Conservation (phyloP, 2,329 filamentous ascomycete species). For the Leptographium wingfieldii region DNA sequence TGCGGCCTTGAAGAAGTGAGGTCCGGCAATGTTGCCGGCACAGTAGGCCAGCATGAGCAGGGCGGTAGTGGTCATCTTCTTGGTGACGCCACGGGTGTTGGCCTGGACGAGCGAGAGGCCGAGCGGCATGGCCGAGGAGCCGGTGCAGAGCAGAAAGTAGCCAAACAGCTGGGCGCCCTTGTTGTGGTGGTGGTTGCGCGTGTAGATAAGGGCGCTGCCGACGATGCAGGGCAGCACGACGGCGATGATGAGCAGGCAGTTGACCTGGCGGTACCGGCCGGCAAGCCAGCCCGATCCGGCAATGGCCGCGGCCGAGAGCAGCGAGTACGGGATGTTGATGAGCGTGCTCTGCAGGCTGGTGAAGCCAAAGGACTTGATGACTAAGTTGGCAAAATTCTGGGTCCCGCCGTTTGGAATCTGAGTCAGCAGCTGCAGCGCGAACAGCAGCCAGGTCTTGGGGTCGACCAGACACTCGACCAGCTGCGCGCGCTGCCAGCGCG, state of each 20-base stretch:
- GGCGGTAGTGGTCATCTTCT: conserved; percentile 47
- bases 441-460: conserved; percentile 48
- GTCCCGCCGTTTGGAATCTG: conserved; percentile 52
- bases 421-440: conserved; percentile 36
- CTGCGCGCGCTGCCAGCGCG: conserved; percentile 38
- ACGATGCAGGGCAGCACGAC: conserved; percentile 38
- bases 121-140: conserved; percentile 40
- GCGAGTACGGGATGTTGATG: conserved; percentile 46
- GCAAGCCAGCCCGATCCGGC: conserved; percentile 36
- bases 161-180: conserved; percentile 38
- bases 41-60: conserved; percentile 44
- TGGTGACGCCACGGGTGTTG: conserved; percentile 44
- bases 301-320: conserved; percentile 36
- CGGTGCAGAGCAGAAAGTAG: conserved; percentile 43
- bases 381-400: conserved; percentile 44
- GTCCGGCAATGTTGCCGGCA: conserved; percentile 41
- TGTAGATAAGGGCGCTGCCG: conserved; percentile 41
- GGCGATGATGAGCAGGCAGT: conserved; percentile 37
- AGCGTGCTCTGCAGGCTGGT: conserved; percentile 40
- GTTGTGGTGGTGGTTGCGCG: conserved; percentile 24
- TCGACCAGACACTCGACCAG: conserved; percentile 39
- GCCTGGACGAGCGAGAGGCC: conserved; percentile 36
- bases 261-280: conserved; percentile 35
- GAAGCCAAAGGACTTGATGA: conserved; percentile 43
- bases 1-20: conserved; percentile 37